phyloP scores from a whole-genome alignment of 1,284 basidiomycete species.

The Tylopilus sp. region DNA sequence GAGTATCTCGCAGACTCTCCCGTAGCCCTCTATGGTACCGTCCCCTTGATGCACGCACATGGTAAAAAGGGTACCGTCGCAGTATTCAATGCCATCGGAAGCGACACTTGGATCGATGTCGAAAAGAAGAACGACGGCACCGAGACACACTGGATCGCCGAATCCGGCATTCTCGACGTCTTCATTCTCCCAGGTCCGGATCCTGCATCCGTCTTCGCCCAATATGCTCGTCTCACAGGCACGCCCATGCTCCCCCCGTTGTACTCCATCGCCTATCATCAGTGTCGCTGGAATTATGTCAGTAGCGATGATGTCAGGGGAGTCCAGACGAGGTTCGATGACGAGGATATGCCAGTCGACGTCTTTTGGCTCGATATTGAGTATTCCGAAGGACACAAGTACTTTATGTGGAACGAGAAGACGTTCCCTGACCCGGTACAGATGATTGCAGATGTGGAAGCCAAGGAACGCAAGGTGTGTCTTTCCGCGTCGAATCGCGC shows the following conservation, averaged over 20 bases:
- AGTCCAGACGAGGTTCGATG: constrained; percentile 89
- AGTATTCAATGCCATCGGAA: constrained; percentile 87
- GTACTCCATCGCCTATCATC: constrained; percentile 94
- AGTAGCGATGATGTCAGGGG: constrained; percentile 85
- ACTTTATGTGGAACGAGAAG: constrained; percentile 95
- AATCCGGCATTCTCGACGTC: constrained; percentile 93
- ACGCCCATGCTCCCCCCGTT: constrained; percentile 84
- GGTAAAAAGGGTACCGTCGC: constrained; percentile 82
- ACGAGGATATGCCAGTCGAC: constrained; percentile 92
- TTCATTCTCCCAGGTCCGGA: constrained; percentile 92
- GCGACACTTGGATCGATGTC: constrained; percentile 96
- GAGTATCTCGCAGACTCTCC: constrained; percentile 92
- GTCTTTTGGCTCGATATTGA: constrained; percentile 99
- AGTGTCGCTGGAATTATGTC: constrained; percentile 98
- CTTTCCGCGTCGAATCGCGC: not conserved
- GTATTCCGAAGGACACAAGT: constrained; percentile 92
- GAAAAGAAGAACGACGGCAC: constrained; percentile 51
- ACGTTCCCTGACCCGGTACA: constrained; percentile 91
- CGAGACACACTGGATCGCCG: constrained; percentile 94
- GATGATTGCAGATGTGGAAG: constrained; percentile 90
- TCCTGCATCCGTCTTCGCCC: constrained; percentile 77
- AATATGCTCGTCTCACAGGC: constrained; percentile 86
- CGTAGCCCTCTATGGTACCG: constrained; percentile 90
- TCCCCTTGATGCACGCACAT: constrained; percentile 94
- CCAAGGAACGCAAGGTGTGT: constrained; percentile 79